Base-by-base conservation (phyloP, 495 filamentous ascomycete genomes). In the Aspergillus bertholletiae region DNA sequence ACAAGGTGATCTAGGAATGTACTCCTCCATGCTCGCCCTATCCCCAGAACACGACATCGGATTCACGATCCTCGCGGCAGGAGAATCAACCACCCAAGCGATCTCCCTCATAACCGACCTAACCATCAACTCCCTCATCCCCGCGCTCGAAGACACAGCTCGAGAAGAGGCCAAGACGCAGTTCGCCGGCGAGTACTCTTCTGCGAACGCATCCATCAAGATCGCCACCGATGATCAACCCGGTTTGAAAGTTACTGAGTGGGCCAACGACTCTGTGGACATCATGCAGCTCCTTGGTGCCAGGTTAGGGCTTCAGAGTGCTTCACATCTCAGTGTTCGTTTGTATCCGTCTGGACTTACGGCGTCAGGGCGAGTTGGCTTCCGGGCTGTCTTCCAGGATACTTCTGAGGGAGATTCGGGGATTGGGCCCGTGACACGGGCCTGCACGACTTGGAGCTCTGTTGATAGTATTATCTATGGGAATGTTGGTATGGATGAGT, bases 21-120 rank as follows among this genome's bases (percentile, higher is more conserved):
- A 83, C 57, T 74, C 76, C 27, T 66, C 69, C 46, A 50, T 74
- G 3, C 22, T 83, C 17, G 75, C 65, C 1, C 64, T 84, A 0
- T 63, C 75, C 24, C 79, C 80, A 0, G 81, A 83, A 59, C 78
- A 81, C 57, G 73, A 70, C 46, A 64, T 79, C n/a, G 80, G 81
- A 46, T 80, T 80, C 30, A 71, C 71, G 0, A 56, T 85, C 7
- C 59, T 83, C 1, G 66, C 64, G 12, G 78, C 72, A 5, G 79
- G 80, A 39, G 34, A 39, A 15, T 39, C 12, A 3, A 13, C n/a
- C 7, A 17, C 34, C 7, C 5, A 6, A 28, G 9, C 43, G 43
- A 45, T 11, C 52, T 72, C 13, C 54, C 71, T 0, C 34, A 39
- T 39, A 6, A 15, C n/a, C 3, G 72, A 73, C 1, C 63, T 71